Base-by-base conservation (phyloP, 2,329 filamentous ascomycete genomes). In the Colletotrichum aenigma region DNA sequence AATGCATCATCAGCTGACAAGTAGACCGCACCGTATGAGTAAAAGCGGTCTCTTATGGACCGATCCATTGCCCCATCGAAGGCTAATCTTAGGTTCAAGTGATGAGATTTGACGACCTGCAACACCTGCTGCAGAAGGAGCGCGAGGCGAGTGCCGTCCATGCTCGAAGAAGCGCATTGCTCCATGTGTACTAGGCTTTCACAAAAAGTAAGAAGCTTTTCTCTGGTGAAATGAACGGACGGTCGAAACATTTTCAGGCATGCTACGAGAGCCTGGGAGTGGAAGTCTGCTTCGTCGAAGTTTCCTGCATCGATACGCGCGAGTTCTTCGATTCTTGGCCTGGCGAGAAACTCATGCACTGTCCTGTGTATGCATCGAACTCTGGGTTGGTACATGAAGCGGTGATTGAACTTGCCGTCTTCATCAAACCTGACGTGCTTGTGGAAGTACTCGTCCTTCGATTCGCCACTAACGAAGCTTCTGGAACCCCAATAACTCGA, bases 391-490 rank as follows among this genome's bases (percentile, higher is more conserved):
- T 12, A 26, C 7, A 56, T 56, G 8, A 32, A 30, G 12, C 4
- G 24, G 4, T 28, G 15, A 3, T 62, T 61, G 18, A 70, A 30
- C 9, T 48, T 48, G 6, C 4, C 0, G 6, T 9, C 10, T 3
- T 32, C 8, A 8, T 4, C 0, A 24, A 56, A 62, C 5, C 2
- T 8, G 1, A 2, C 8, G 3, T 52, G 24, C 15, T 6, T 4
- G 30, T 36, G 60, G 6, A 43, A 4, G 15, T 7, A n/a, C 4
- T 28, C 18, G 1, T 61, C 36, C 5, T 10, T 3, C 16, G 2
- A 7, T 6, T 43, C 2, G 16, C 36, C 8, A 4, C 8, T 10
- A 18, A 10, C 3, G 1, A 38, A 7, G 26, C 26, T 24, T 24
- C 24, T 24, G 24, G 24, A 24, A 24, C 24, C 24, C 24, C 3